phyloP scores from a whole-genome alignment of 176 grass and related monocot species.

The Panicum miliaceum region DNA sequence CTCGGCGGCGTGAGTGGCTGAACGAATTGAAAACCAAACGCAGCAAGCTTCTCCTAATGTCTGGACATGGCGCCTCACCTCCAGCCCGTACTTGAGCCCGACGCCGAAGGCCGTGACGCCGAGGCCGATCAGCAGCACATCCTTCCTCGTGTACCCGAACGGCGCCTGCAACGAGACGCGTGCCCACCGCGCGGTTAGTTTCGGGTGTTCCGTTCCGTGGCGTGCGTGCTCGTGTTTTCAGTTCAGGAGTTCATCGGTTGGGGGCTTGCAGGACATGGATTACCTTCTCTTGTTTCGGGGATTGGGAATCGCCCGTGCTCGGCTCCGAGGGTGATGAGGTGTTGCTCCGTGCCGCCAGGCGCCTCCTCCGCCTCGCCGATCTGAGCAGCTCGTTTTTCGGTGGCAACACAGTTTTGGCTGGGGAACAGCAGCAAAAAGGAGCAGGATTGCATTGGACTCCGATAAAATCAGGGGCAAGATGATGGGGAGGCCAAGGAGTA shows the following conservation, averaged over 20 bases:
- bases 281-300: constrained; percentile 68
- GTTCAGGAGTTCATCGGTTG: neutral
- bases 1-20: neutral
- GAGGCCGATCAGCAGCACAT: constrained; percentile 91
- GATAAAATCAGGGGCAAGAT: neutral
- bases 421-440: neutral
- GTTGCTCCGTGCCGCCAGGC: constrained; percentile 44
- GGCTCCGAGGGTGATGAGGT: constrained; percentile 45
- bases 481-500: neutral
- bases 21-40: neutral
- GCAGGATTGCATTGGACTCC: neutral
- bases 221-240: neutral
- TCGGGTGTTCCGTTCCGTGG: neutral
- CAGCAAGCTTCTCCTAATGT: neutral
- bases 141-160: constrained; percentile 92
- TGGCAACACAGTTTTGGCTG: constrained; percentile 7
- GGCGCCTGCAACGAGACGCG: constrained; percentile 48
- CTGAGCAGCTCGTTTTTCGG: neutral
- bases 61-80: constrained; percentile 50
- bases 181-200: neutral
- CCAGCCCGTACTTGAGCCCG: constrained; percentile 81
- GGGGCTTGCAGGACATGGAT: neutral
- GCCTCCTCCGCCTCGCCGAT: constrained; percentile 37
- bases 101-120: constrained; percentile 68
- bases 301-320: constrained; percentile 50